Evolutionary conservation across 1,284 basidiomycete genomes (phyloP).

Genomic region (Cutaneotrichosporon sp.): DNA sequence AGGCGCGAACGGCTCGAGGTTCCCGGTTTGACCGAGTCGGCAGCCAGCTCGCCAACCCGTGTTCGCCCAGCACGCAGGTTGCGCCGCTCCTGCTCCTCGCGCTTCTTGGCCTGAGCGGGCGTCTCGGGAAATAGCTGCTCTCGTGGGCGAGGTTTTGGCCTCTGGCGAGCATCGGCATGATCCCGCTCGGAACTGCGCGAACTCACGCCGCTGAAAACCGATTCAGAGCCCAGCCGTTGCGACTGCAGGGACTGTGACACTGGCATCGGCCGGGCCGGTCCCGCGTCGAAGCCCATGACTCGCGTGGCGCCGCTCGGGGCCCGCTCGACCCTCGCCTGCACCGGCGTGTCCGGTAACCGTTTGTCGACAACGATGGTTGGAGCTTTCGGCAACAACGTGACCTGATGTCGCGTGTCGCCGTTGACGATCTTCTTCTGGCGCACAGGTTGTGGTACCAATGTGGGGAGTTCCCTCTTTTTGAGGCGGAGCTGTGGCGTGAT

Average conservation of each 20-base stretch:
- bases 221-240: neutral
- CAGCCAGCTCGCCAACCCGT: conserved; percentile 4
- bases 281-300: conserved; percentile 43
- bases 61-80: conserved; percentile 13
- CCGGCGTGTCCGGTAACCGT: neutral
- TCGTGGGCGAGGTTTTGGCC: conserved; percentile 40
- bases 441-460: conserved; percentile 5
- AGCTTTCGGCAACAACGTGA: conserved; percentile 1
- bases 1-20: conserved; percentile 29
- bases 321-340: conserved; percentile 29
- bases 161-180: conserved; percentile 16
- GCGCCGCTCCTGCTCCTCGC: conserved; percentile 47
- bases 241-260: neutral
- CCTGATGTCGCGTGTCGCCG: conserved; percentile 4
- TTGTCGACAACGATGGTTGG: neutral
- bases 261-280: conserved; percentile 17
- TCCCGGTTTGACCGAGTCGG: conserved; percentile 8
- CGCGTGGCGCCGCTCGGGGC: conserved; percentile 34
- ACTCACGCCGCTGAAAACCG: conserved; percentile 10
- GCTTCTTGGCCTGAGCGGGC: conserved; percentile 45
- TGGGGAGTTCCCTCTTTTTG: conserved; percentile 3
- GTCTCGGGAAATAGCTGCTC: conserved; percentile 50
- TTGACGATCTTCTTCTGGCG: neutral
- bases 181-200: conserved; percentile 17
- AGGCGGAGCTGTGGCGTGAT: neutral